phyloP scores from a whole-genome alignment of 2,329 filamentous ascomycete genomes.

The Xylaria sp. region DNA sequence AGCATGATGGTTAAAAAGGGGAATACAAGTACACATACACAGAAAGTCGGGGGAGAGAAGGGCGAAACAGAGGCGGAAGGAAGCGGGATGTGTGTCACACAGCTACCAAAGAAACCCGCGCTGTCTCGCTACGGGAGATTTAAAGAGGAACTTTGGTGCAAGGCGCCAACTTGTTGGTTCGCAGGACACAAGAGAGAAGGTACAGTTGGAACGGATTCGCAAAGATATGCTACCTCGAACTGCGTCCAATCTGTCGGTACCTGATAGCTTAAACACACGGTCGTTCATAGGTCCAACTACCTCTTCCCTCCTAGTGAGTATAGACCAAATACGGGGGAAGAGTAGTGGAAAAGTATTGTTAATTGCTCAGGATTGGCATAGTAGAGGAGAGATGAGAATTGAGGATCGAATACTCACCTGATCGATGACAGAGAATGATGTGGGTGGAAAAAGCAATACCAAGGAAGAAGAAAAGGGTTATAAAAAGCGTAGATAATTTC shows the following conservation, averaged over 20 bases:
- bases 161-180: slow-evolving; percentile 36
- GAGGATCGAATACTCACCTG: neutral
- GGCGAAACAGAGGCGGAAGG: slow-evolving; percentile 9
- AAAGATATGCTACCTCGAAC: slow-evolving; percentile 5
- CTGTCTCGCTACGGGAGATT: slow-evolving; percentile 31
- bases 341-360: neutral
- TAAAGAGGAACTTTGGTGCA: slow-evolving; percentile 30
- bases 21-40: slow-evolving; percentile 20
- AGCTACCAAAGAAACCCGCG: slow-evolving; percentile 19
- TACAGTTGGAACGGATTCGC: slow-evolving; percentile 1
- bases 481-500: neutral
- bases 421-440: neutral
- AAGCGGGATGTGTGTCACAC: slow-evolving; percentile 18
- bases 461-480: neutral
- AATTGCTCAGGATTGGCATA: neutral
- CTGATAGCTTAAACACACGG: neutral
- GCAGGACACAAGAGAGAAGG: slow-evolving; percentile 22
- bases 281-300: neutral
- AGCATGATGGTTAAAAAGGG: slow-evolving; percentile 1
- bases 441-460: neutral
- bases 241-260: neutral
- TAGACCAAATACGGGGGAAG: slow-evolving; percentile 1
- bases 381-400: neutral
- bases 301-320: slow-evolving; percentile 1
- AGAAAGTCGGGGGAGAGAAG: neutral